phyloP scores from a whole-genome alignment of 2,329 filamentous ascomycete species.

The Macrophomina phaseolina region DNA sequence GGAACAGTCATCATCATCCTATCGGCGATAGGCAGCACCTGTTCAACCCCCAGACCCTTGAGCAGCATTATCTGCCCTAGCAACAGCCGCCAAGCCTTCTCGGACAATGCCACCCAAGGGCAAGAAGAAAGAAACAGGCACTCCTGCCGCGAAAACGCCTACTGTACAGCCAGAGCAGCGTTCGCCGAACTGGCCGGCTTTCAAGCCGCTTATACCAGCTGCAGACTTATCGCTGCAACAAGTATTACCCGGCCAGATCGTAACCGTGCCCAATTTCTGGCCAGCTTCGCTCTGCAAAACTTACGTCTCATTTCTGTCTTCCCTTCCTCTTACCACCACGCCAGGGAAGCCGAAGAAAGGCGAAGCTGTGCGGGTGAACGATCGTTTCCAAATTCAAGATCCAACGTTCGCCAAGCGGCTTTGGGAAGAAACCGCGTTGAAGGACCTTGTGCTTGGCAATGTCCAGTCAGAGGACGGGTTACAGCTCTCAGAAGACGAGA shows the following conservation, averaged over 20 bases:
- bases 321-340: constrained; percentile 76
- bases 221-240: constrained; percentile 66
- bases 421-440: constrained; percentile 79
- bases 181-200: constrained; percentile 70
- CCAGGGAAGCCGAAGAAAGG: constrained; percentile 79
- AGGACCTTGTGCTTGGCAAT: constrained; percentile 56
- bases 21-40: constrained; percentile 7
- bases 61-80: too few species aligned
- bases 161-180: constrained; percentile 4
- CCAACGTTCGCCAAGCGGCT: constrained; percentile 72
- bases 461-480: constrained; percentile 40
- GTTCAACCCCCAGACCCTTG: not conserved
- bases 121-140: constrained; percentile 33
- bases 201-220: constrained; percentile 72
- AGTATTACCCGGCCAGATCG: constrained; percentile 68
- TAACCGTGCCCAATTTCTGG: constrained; percentile 76
- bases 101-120: constrained; percentile 41
- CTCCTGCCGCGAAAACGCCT: constrained; percentile 22
- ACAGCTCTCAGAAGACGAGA: constrained; percentile 37
- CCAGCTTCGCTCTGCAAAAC: constrained; percentile 74
- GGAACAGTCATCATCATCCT: constrained; percentile 15
- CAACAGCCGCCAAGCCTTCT: not conserved
- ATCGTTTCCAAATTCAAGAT: constrained; percentile 85
- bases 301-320: constrained; percentile 75
- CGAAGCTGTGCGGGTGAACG: constrained; percentile 84